Evolutionary conservation across 495 filamentous ascomycete species (phyloP).

Genomic region (Hypoxylon fragiforme): DNA sequence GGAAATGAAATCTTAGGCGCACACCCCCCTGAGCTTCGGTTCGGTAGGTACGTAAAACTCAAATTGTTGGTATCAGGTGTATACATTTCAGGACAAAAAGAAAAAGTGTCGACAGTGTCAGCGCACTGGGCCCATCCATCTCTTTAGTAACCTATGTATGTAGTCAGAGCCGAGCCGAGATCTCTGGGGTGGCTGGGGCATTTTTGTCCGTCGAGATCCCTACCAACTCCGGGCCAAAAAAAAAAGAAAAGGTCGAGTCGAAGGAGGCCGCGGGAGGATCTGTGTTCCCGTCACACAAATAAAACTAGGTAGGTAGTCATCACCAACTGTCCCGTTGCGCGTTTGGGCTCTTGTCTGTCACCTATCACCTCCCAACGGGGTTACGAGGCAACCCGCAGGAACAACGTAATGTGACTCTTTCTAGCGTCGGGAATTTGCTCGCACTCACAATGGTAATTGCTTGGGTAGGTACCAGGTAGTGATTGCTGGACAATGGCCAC

Average conservation of each 20-base stretch:
- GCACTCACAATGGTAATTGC: no score
- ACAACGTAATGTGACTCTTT: no score
- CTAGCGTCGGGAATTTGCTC: no score
- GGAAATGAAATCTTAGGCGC: constrained; percentile 6
- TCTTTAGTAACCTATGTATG: no score
- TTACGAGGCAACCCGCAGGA: no score
- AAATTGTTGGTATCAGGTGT: constrained; percentile 7
- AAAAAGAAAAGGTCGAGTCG: constrained; percentile 1
- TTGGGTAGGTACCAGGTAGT: no score
- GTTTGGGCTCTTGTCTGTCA: not conserved
- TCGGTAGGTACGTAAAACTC: no score
- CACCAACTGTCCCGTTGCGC: not conserved
- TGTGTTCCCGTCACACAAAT: no score
- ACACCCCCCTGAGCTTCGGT: constrained; percentile 12
- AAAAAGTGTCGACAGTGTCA: constrained; percentile 11
- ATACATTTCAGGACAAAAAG: not conserved
- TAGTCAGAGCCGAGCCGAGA: not conserved
- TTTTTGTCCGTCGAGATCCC: not conserved
- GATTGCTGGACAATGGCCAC: no score
- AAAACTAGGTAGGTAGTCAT: no score
- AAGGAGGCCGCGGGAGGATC: not conserved
- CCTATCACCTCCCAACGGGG: no score
- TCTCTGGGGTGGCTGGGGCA: constrained; percentile 29
- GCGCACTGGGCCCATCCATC: constrained; percentile 11
- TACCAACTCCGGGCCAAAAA: constrained; percentile 12